Percentiles rank a stretch among this genome's conserved stretches.
phyloP scores from a whole-genome alignment of 2,329 filamentous ascomycete genomes.

The Drechmeria coniospora region DNA sequence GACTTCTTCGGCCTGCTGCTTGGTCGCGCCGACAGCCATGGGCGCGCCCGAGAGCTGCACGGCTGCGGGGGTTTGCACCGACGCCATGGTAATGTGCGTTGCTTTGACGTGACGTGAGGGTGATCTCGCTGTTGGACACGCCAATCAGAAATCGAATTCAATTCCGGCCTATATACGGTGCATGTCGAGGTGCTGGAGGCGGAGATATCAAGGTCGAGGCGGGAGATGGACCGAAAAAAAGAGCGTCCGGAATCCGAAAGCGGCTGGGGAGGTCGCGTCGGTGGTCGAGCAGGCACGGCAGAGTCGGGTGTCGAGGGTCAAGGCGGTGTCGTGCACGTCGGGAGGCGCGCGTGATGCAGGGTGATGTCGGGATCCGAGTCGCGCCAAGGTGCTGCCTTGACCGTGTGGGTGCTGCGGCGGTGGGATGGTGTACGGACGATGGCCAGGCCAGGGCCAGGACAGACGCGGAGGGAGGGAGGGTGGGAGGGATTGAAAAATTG shows the following conservation, averaged over 20 bases:
- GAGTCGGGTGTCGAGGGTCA: constrained; percentile 6
- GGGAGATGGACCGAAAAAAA: constrained; percentile 1
- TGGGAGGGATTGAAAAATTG: constrained; percentile 22
- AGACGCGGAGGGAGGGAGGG: constrained; percentile 4
- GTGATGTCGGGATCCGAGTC: constrained; percentile 3
- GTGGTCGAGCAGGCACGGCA: constrained; percentile 7
- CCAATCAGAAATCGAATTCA: constrained; percentile 10
- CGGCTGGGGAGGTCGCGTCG: constrained; percentile 11
- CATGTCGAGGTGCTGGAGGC: constrained; percentile 21
- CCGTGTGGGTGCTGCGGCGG: constrained; percentile 4
- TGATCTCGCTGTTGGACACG: constrained; percentile 9
- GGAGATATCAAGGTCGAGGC: constrained; percentile 8
- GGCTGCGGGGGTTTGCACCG: constrained; percentile 56
- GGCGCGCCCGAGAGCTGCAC: constrained; percentile 49
- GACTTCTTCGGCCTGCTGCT: constrained; percentile 64
- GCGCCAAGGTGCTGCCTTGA: constrained; percentile 3
- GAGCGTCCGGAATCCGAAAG: constrained; percentile 1
- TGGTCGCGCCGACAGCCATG: constrained; percentile 53
- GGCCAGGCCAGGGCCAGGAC: constrained; percentile 3
- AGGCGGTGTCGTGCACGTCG: constrained; percentile 11
- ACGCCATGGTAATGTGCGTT: constrained; percentile 49
- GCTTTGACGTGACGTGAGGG: constrained; percentile 8
- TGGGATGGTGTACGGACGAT: constrained; percentile 5
- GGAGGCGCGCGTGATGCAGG: constrained; percentile 16
- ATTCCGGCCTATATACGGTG: constrained; percentile 15